Evolutionary conservation across 768 basidiomycete species (phyloP), one percentile per base, ranked within the genome.

Genomic region (Mycena crocata): DNA sequence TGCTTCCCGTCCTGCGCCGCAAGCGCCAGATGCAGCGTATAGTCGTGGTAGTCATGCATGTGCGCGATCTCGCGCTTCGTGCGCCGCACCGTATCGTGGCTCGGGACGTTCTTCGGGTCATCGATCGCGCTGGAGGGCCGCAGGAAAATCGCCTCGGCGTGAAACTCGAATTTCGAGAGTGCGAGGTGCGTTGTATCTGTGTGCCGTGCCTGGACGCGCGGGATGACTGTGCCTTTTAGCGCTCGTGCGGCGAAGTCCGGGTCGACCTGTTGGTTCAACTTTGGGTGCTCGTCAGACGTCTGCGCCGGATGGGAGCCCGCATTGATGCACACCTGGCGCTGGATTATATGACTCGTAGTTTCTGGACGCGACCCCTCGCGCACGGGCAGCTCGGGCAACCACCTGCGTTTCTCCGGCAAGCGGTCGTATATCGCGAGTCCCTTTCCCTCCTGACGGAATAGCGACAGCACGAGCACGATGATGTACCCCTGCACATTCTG

Each of bases 1-100:
- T 67, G 48, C 26, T 57, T 62, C 46, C 55, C 66, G 32, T 67
- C 66, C 32, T 67, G 66, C 14, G 66, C 60, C 21, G 66, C 66
- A 7, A 67, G 66, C 48, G 61, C 66, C 39, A 67, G 21, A 46
- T 67, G 66, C 39, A 62, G 48, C n/a, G 66, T 62, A 28, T 19
- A 67, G 15, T 67, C 66, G 56, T 67, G 66, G 19, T 67, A 67
- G 40, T 67, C 66, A 26, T 67, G 66, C 66, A 67, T 67, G 24
- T 67, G 66, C 13, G 66, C 66, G 26, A 67, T 62, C 56, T 67
- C 66, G 23, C 66, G 66, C 42, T 67, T 67, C 32, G 66, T 67
- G 3, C 66, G 46, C 28, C 66, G 66, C 55, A 67, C 66, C 19
- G 66, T 67, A 23, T 67, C 66, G 66, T 67, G 66, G 34, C 66